Conservation (phyloP, 495 filamentous ascomycete genomes). For the Penicillium simplicissimum region DNA sequence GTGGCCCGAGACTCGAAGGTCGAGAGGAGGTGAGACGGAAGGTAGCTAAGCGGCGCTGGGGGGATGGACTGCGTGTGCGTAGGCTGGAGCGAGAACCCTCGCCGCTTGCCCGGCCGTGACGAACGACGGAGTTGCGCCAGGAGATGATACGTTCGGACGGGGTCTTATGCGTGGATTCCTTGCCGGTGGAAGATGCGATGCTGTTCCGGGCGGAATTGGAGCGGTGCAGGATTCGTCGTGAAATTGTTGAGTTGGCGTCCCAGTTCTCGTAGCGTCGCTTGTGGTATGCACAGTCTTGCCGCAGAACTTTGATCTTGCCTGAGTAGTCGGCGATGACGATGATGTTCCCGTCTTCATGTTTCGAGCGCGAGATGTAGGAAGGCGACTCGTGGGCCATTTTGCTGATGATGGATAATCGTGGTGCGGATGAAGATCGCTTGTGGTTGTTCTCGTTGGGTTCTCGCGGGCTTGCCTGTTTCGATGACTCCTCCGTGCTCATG, state of each 20-base stretch:
- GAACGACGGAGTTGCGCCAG: conserved; percentile 80
- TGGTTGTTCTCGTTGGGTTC: conserved; percentile 19
- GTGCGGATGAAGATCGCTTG: conserved; percentile 23
- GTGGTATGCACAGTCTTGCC: conserved; percentile 83
- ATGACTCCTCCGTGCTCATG: conserved; percentile 65
- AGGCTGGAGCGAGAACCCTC: conserved; percentile 49
- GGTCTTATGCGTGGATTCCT: conserved; percentile 53
- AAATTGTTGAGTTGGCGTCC: conserved; percentile 71
- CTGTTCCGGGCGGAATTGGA: conserved; percentile 62
- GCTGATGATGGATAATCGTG: conserved; percentile 46
- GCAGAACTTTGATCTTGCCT: conserved; percentile 88
- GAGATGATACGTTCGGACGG: conserved; percentile 83
- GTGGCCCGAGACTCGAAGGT: conserved; percentile 25
- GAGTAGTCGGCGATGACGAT: conserved; percentile 88
- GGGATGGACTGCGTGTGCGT: conserved; percentile 55
- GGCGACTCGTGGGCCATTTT: conserved; percentile 61
- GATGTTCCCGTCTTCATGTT: conserved; percentile 84
- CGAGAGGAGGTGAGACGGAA: conserved; percentile 25
- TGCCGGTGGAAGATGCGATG: conserved; percentile 48
- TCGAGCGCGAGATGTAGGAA: conserved; percentile 69
- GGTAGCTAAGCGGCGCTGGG: conserved; percentile 34
- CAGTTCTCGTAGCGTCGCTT: conserved; percentile 55
- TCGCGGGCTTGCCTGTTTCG: conserved; percentile 29
- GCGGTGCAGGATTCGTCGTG: conserved; percentile 70
- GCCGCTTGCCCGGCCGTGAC: conserved; percentile 52